Percentiles rank a stretch among this genome's conserved stretches.
Conservation (phyloP, 1,284 basidiomycete species). For the Naganishia albida region DNA sequence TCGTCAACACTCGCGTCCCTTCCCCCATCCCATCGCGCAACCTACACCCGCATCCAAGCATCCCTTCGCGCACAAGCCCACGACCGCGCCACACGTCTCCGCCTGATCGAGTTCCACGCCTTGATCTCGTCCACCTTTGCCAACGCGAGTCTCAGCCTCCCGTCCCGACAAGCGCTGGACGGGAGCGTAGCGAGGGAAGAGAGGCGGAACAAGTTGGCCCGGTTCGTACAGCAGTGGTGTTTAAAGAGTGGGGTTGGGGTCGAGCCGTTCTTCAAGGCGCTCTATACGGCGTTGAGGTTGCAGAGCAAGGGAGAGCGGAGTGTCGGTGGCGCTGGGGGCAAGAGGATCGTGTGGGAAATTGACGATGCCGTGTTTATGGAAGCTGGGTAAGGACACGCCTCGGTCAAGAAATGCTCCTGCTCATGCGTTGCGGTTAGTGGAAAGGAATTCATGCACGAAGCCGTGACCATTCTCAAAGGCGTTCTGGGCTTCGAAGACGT, state of each 20-base stretch:
- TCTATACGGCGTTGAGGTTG: constrained; percentile 43
- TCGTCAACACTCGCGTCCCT: constrained; percentile 44
- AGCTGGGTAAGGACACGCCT: constrained; percentile 43
- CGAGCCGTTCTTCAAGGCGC: constrained; percentile 49
- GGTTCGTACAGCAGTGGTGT: constrained; percentile 46
- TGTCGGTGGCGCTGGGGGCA: constrained; percentile 41
- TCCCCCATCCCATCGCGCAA: constrained; percentile 45
- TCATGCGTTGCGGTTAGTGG: constrained; percentile 37
- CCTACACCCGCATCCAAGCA: constrained; percentile 47
- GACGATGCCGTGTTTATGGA: constrained; percentile 53
- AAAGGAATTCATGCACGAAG: constrained; percentile 51
- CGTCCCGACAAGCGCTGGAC: constrained; percentile 39
- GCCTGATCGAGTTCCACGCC: constrained; percentile 48
- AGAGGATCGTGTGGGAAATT: constrained; percentile 49
- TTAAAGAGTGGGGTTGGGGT: constrained; percentile 41
- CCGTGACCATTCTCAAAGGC: constrained; percentile 47
- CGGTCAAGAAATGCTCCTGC: background rate
- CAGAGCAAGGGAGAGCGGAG: constrained; percentile 42
- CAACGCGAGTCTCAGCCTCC: constrained; percentile 42
- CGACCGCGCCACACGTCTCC: constrained; percentile 46
- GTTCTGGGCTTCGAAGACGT: constrained; percentile 49
- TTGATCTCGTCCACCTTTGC: constrained; percentile 42
- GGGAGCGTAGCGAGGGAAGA: constrained; percentile 40
- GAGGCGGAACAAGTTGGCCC: constrained; percentile 39
- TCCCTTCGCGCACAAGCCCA: constrained; percentile 48